Evolutionary conservation across 2,329 filamentous ascomycete species (phyloP).

Genomic region (Alternaria alternata): DNA sequence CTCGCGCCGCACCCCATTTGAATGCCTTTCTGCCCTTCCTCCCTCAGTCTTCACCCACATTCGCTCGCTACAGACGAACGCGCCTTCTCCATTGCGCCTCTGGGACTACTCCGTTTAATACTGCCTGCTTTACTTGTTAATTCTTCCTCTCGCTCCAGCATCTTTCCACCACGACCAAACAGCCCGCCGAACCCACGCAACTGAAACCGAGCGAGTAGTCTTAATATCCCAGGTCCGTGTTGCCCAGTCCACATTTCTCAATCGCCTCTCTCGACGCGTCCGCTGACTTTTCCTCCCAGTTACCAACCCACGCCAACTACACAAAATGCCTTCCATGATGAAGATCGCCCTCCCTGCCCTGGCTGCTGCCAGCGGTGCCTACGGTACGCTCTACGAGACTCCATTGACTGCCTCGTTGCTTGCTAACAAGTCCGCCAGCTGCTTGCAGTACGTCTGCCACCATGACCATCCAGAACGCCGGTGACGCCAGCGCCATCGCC

Average conservation of each 20-base stretch:
- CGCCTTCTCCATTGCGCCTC: conserved; percentile 31
- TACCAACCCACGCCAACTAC: conserved; percentile 26
- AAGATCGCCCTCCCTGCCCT: conserved; percentile 66
- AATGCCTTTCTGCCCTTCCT: conserved; percentile 18
- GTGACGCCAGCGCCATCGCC: conserved; percentile 67
- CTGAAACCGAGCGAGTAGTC: conserved; percentile 39
- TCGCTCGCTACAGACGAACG: conserved; percentile 35
- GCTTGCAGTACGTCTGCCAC: conserved; percentile 56
- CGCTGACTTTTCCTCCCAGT: conserved; percentile 39
- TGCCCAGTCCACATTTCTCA: conserved; percentile 20
- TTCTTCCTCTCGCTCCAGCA: conserved; percentile 52
- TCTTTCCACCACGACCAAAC: conserved; percentile 41
- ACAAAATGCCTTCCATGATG: conserved; percentile 60
- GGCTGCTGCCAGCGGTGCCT: conserved; percentile 61
- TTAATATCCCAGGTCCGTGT: conserved; percentile 48
- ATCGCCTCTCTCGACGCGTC: conserved; percentile 25
- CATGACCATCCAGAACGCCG: conserved; percentile 66
- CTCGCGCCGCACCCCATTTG: conserved; percentile 17
- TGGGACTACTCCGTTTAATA: conserved; percentile 41
- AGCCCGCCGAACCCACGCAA: conserved; percentile 23
- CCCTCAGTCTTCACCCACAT: conserved; percentile 31
- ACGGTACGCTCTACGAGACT: conserved; percentile 52
- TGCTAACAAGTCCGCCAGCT: conserved; percentile 36
- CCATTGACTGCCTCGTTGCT: not conserved
- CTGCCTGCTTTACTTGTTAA: conserved; percentile 42